These are phyloP conservation scores for Aspergillus calidoustus DNA, from an alignment of 2,329 filamentous ascomycete species.

Conservation along the genomic window DNA sequence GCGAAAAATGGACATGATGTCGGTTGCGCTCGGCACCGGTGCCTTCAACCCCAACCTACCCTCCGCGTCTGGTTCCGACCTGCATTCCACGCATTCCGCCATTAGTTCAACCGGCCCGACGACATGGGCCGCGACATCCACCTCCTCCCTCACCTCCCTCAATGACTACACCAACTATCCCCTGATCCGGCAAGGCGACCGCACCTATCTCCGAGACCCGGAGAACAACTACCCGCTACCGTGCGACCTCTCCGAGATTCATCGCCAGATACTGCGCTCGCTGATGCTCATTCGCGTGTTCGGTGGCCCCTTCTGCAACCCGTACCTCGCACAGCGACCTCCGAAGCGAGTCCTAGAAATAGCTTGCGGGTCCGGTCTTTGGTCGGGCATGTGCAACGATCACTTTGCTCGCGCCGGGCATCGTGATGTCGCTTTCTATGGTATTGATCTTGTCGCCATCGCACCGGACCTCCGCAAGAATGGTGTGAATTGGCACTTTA, in stretches of 20 bases:
- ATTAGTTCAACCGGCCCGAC: slow-evolving; percentile 35
- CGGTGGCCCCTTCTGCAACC: slow-evolving; percentile 77
- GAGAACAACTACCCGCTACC: slow-evolving; percentile 80
- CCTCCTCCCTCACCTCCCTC: slow-evolving; percentile 41
- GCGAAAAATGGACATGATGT: slow-evolving; percentile 37
- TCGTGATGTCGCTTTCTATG: slow-evolving; percentile 74
- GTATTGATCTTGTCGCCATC: slow-evolving; percentile 78
- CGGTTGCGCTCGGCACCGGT: slow-evolving; percentile 27
- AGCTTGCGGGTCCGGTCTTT: slow-evolving; percentile 85
- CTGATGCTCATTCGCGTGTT: slow-evolving; percentile 81
- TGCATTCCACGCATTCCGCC: slow-evolving; percentile 41
- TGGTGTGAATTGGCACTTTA: slow-evolving; percentile 85
- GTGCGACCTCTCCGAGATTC: slow-evolving; percentile 82
- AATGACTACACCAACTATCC: slow-evolving; percentile 54
- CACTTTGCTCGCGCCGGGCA: slow-evolving; percentile 73
- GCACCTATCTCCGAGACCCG: slow-evolving; percentile 78
- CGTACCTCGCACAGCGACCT: slow-evolving; percentile 66
- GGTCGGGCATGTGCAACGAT: slow-evolving; percentile 85
- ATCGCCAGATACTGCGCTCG: slow-evolving; percentile 84
- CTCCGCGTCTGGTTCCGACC: slow-evolving; percentile 38
- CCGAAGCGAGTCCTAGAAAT: slow-evolving; percentile 82
- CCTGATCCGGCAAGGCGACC: slow-evolving; percentile 75
- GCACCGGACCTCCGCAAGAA: slow-evolving; percentile 68
- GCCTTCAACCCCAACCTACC: slow-evolving; percentile 26
- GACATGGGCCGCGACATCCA: slow-evolving; percentile 38